Base-by-base conservation (phyloP, 176 grass and related monocot species). In the Pharus latifolius region DNA sequence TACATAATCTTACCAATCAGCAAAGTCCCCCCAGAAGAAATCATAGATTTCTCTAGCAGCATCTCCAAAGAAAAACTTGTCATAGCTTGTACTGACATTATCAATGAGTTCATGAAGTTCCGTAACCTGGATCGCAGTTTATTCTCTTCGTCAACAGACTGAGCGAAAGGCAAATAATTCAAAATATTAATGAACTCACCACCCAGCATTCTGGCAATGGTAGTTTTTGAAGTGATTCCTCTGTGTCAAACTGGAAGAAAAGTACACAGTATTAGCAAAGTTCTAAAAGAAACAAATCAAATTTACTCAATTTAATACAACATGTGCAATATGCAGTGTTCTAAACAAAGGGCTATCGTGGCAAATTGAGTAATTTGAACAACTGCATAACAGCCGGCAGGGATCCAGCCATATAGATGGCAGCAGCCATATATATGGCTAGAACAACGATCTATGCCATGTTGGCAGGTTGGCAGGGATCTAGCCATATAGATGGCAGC, bases 1-100 rank as follows among this genome's bases (percentile, higher is more conserved):
- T 54, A 17, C 9, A 9, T 19, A 56, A 80, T 45, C 79, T 88
- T 91, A 96, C 95, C 95, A 98, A 67, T 98, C 95, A 83, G 95
- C 95, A 84, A 93, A 98, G 60, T 93, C 87, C 30, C 78, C 84
- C 95, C 95, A 98, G 71, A 98, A 93, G 60, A 93, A 98, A 63
- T 98, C 90, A 61, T 98, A 98, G 55, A 98, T 98, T 78, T 98
- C 95, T 78, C 90, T 90, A 78, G 89, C 95, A 75, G 90, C 95
- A 79, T 98, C 95, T 80, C 85, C 85, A 38, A 93, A 98, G 82
- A 93, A 98, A 72, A 98, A 93, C 64, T 98, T 98, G 5, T 98
- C 90, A 67, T 98, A 98, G 70, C 87, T 93, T 67, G 68, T 80
- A 70, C 84, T 91, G 48, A 93, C 95, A 76, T 50, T 72, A 80